A percentile compares a stretch with the other conserved stretches of the same genome.
These are phyloP conservation scores for Fusarium albosuccineum DNA, from an alignment of 2,329 filamentous ascomycete genomes.

Conservation along the genomic window DNA sequence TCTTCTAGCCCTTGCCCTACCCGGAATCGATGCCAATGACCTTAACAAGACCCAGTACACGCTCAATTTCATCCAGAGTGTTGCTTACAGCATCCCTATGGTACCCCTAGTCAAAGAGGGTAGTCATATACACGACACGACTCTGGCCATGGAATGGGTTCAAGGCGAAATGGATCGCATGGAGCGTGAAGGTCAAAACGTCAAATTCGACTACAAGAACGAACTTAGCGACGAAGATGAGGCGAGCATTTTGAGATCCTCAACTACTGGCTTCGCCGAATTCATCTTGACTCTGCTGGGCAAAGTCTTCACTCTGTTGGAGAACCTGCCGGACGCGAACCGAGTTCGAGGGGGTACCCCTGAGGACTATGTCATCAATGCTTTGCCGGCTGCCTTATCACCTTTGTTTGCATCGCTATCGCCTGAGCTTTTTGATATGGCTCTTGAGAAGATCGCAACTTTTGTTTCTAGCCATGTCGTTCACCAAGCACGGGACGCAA, in stretches of 20 bases:
- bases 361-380: slow-evolving; percentile 97
- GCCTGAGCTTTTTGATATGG: slow-evolving; percentile 92
- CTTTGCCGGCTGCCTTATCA: slow-evolving; percentile 89
- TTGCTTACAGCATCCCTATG: slow-evolving; percentile 96
- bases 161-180: slow-evolving; percentile 94
- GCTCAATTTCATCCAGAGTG: slow-evolving; percentile 92
- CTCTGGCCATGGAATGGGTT: slow-evolving; percentile 91
- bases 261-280: slow-evolving; percentile 92
- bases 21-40: slow-evolving; percentile 97
- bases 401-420: slow-evolving; percentile 92
- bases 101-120: slow-evolving; percentile 75
- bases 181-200: slow-evolving; percentile 86
- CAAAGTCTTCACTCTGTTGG: slow-evolving; percentile 93
- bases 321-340: slow-evolving; percentile 93
- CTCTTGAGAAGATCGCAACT: slow-evolving; percentile 89
- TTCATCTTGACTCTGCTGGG: slow-evolving; percentile 92
- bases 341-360: slow-evolving; percentile 90
- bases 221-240: slow-evolving; percentile 90
- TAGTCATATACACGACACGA: slow-evolving; percentile 77
- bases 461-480: slow-evolving; percentile 96
- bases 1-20: slow-evolving; percentile 89
- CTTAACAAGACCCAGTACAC: slow-evolving; percentile 96
- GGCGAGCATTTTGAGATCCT: slow-evolving; percentile 88
- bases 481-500: slow-evolving; percentile 95
- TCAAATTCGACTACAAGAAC: slow-evolving; percentile 86